These are phyloP conservation scores for Dothistroma septosporum DNA, from an alignment of 2,329 filamentous ascomycete genomes.

Conservation along the genomic window DNA sequence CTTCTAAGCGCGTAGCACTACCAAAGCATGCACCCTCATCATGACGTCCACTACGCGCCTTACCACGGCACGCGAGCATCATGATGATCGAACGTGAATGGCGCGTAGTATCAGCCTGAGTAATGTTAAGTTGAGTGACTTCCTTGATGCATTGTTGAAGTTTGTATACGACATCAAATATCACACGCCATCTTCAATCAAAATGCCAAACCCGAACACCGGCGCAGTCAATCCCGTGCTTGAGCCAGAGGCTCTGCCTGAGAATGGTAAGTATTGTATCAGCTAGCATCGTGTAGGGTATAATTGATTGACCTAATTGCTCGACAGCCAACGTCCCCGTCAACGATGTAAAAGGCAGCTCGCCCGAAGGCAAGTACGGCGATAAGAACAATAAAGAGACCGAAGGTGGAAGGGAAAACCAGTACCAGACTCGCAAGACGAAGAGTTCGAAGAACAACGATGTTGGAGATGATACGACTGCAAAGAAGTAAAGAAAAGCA, in stretches of 20 bases:
- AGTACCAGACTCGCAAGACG: slow-evolving; percentile 9
- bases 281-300: background rate
- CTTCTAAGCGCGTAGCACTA: background rate
- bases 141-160: background rate
- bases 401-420: slow-evolving; percentile 10
- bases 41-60: background rate
- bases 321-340: background rate
- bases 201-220: slow-evolving; percentile 14
- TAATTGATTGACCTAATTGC: too few species aligned
- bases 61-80: background rate
- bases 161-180: background rate
- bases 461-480: slow-evolving; percentile 9
- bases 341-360: slow-evolving; percentile 1
- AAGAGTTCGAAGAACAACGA: slow-evolving; percentile 11
- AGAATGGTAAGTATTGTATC: background rate
- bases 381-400: slow-evolving; percentile 12
- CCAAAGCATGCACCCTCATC: background rate
- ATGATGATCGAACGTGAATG: background rate
- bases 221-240: slow-evolving; percentile 10
- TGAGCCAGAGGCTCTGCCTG: slow-evolving; percentile 7
- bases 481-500: slow-evolving; percentile 8
- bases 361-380: slow-evolving; percentile 7
- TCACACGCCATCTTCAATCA: background rate
- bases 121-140: background rate
- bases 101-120: background rate